Evolutionary conservation across 208 protist species (phyloP), one percentile per base, ranked within the genome.

Genomic region (Naegleria fowleri): DNA sequence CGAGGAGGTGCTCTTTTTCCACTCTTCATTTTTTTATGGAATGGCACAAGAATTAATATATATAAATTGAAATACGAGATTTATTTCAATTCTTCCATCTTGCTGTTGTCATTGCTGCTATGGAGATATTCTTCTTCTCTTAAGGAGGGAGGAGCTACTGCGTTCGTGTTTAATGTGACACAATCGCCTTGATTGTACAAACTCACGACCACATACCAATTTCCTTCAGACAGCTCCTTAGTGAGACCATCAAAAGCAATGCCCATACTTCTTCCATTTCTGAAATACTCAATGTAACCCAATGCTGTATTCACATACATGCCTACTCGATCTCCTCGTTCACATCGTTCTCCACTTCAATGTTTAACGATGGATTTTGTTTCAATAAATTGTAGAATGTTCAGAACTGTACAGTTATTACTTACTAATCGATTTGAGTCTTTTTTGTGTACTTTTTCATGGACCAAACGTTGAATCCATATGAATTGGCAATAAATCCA

Each of bases 391-490:
- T n/a, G n/a, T n/a, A n/a, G n/a, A n/a, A n/a, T n/a, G n/a, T n/a
- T n/a, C n/a, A n/a, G n/a, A n/a, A n/a, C n/a, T n/a, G n/a, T n/a
- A n/a, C n/a, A n/a, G n/a, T n/a, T n/a, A n/a, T n/a, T 48, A 48
- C 43, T 48, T 48, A 48, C 43, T 79, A 79, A 25, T 79, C 67
- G 6, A 79, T 33, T 79, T 79, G 67, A 79, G 16, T 79, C 67
- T 79, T 79, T 79, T 79, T 79, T 79, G 67, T 36, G 9, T 79
- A 79, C 29, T 79, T 79, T 36, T 79, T 79, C 29, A 79, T 79
- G 29, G 67, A 79, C 67, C 67, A 79, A 79, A 79, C 67, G 36
- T 79, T 79, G n/a, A 36, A 79, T 36, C 67, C 67, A 9, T 79
- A 79, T 36, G 67, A 79, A 33, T 79, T 79, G 0, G 67, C 16